phyloP scores from a whole-genome alignment of 2,329 filamentous ascomycete species.

The Tolypocladium paradoxum region DNA sequence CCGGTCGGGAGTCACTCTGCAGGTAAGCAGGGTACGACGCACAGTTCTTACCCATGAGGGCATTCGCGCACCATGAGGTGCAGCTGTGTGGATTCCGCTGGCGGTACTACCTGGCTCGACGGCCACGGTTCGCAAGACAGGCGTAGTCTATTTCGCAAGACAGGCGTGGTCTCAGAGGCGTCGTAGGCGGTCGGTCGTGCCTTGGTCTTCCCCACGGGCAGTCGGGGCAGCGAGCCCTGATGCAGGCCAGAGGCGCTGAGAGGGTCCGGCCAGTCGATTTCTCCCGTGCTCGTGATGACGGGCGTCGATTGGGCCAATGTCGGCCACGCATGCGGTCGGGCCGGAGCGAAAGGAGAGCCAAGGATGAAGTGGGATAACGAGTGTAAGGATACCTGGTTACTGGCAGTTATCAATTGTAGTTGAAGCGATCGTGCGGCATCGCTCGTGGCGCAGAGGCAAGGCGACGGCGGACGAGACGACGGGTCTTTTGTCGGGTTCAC shows the following conservation, averaged over 20 bases:
- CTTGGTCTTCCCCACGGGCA: background rate
- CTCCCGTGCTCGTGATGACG: background rate
- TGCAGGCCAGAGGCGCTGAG: background rate
- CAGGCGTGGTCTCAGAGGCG: background rate
- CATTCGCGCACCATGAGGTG: slow-evolving; percentile 1
- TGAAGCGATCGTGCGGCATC: background rate
- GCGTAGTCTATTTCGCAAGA: background rate
- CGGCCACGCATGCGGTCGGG: background rate
- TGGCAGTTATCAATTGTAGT: background rate
- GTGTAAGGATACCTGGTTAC: background rate
- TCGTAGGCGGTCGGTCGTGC: background rate
- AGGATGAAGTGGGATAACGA: background rate
- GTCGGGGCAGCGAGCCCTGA: background rate
- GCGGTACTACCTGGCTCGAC: background rate
- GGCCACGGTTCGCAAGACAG: background rate
- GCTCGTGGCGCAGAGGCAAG: background rate
- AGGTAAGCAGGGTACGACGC: slow-evolving; percentile 2
- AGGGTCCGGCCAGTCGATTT: background rate
- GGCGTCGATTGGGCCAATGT: background rate
- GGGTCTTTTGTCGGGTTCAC: background rate
- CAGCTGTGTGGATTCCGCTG: background rate
- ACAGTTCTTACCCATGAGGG: slow-evolving; percentile 19
- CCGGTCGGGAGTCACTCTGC: background rate
- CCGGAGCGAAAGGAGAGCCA: background rate
- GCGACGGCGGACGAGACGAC: background rate